phyloP scores from a whole-genome alignment of 1,139 yeast genomes.

The Suhomyces maxii region DNA sequence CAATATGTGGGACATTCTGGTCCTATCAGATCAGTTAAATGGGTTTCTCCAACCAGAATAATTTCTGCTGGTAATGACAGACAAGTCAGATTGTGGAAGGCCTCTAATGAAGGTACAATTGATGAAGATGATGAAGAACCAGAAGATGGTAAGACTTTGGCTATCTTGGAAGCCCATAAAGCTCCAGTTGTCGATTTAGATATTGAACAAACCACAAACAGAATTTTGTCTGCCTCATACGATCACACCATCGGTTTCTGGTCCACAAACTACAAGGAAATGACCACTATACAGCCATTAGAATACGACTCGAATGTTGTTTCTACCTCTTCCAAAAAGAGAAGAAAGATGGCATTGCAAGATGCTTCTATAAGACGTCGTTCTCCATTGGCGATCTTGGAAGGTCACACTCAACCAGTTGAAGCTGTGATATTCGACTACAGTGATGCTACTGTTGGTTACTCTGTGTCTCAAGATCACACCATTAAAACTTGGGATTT shows the following conservation, averaged over 20 bases:
- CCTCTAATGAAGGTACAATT: conserved; percentile 49
- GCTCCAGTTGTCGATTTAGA: conserved; percentile 82
- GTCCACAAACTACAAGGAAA: conserved; percentile 84
- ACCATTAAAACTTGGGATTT: conserved; percentile 95
- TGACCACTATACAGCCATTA: conserved; percentile 70
- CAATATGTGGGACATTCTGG: conserved; percentile 88
- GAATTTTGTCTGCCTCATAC: conserved; percentile 81
- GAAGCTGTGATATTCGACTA: conserved; percentile 78
- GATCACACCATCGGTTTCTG: conserved; percentile 83
- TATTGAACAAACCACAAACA: conserved; percentile 48
- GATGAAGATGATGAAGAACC: conserved; percentile 51
- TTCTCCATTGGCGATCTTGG: conserved; percentile 74
- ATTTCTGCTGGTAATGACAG: conserved; percentile 90
- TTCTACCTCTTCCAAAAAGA: conserved; percentile 83
- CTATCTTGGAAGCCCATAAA: conserved; percentile 84
- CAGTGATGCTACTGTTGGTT: conserved; percentile 75
- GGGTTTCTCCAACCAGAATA: conserved; percentile 72
- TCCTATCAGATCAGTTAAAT: conserved; percentile 77
- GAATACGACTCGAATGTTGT: conserved; percentile 49
- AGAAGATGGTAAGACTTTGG: conserved; percentile 74
- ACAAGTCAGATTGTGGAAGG: conserved; percentile 85
- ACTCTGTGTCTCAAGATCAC: conserved; percentile 95
- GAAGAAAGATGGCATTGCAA: conserved; percentile 77
- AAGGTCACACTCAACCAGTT: conserved; percentile 84
- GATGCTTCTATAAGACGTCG: conserved; percentile 79